These are phyloP conservation scores for Solanum pimpinellifolium DNA, from an alignment of 257 asterid genomes.

Conservation along the genomic window DNA sequence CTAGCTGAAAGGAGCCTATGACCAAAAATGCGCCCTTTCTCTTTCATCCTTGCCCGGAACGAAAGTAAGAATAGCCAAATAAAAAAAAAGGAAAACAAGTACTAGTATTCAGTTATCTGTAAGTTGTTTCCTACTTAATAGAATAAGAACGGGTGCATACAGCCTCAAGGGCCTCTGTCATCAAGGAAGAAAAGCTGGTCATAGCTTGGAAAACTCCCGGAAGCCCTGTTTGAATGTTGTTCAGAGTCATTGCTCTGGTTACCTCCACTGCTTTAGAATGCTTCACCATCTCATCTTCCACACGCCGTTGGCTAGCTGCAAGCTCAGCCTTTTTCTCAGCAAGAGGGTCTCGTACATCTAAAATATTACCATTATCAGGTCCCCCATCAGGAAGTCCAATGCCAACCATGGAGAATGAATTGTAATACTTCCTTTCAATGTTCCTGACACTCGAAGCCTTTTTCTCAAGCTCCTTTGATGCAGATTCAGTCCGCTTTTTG, in stretches of 20 bases:
- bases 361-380: constrained; percentile 39
- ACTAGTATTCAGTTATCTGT: background rate
- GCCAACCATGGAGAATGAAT: constrained; percentile 78
- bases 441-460: constrained; percentile 68
- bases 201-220: constrained; percentile 97
- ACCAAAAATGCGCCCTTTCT: constrained; percentile 28
- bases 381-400: constrained; percentile 60
- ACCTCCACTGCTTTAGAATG: constrained; percentile 81
- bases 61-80: constrained; percentile 4
- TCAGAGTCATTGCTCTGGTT: constrained; percentile 83
- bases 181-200: constrained; percentile 81
- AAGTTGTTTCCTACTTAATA: constrained; percentile 23
- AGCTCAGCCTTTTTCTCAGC: constrained; percentile 86
- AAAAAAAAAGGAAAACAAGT: background rate
- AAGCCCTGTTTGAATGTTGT: constrained; percentile 88
- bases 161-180: constrained; percentile 66
- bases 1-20: constrained; percentile 9
- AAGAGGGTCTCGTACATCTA: constrained; percentile 88
- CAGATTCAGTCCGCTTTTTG: constrained; percentile 57
- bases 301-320: constrained; percentile 75
- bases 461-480: constrained; percentile 82
- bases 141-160: constrained; percentile 82
- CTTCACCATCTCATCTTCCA: constrained; percentile 80
- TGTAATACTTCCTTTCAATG: constrained; percentile 82
- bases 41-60: constrained; percentile 26